These are phyloP conservation scores for Trichoderma erinaceum DNA, from an alignment of 495 filamentous ascomycete genomes.

Conservation along the genomic window DNA sequence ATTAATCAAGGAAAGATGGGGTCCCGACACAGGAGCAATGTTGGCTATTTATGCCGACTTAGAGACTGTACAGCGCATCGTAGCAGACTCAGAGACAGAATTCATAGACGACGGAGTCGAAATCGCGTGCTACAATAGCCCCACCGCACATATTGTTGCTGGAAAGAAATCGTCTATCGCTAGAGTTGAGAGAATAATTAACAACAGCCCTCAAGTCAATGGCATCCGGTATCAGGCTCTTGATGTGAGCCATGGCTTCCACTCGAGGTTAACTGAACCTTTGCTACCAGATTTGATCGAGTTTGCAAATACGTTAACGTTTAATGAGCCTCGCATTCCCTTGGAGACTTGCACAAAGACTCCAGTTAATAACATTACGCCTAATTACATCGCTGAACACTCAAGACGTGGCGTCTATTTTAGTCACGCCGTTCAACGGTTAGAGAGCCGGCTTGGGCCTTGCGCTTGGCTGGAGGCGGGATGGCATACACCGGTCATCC, in stretches of 20 bases:
- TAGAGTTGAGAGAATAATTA: conserved; percentile 18
- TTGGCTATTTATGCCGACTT: conserved; percentile 26
- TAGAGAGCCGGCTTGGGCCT: conserved; percentile 24
- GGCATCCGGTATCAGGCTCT: conserved; percentile 23
- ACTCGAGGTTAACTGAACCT: conserved; percentile 36
- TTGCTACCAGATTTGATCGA: conserved; percentile 27
- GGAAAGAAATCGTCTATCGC: conserved; percentile 25
- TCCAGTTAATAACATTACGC: conserved; percentile 23
- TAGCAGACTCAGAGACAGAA: conserved; percentile 12
- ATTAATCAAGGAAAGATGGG: conserved; percentile 43
- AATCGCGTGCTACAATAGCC: conserved; percentile 39
- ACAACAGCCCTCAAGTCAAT: not conserved
- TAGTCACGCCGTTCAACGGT: conserved; percentile 25
- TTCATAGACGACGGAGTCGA: conserved; percentile 21
- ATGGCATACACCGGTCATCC: conserved; percentile 27
- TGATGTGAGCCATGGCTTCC: conserved; percentile 39
- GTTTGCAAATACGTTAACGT: conserved; percentile 24
- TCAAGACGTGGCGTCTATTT: conserved; percentile 33
- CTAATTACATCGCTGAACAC: conserved; percentile 24
- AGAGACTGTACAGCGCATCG: conserved; percentile 8
- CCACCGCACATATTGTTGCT: conserved; percentile 29
- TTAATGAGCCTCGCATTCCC: conserved; percentile 26
- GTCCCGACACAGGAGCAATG: conserved; percentile 45
- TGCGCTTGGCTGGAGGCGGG: conserved; percentile 36
- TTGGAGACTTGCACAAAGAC: conserved; percentile 30